Base-by-base conservation (phyloP, 2,329 filamentous ascomycete species). In the Thelonectria discophora region DNA sequence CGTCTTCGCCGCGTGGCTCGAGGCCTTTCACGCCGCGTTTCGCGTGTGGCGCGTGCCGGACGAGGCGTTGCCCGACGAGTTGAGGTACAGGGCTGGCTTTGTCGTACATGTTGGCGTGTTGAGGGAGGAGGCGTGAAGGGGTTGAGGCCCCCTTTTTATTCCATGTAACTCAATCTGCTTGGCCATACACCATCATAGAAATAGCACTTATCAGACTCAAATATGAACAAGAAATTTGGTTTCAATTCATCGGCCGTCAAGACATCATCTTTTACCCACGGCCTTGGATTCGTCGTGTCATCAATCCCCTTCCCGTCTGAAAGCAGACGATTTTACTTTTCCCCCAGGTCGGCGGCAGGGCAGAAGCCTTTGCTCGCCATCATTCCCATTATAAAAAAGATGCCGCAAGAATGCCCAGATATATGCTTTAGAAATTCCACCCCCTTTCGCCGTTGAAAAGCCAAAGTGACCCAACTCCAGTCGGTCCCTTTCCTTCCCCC, bases 1-100 rank as follows among this genome's bases (percentile, higher is more conserved):
- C 34, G 92, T 98, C 6, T 95, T 98, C 69, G 89, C 94, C 69
- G 79, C 82, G 13, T 98, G 94, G 92, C 78, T 97, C 50, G 81
- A 80, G 63, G 85, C 86, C 54, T 94, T 97, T 66, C 77, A 86
- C 62, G 74, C 74, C 32, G 74, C 76, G 9, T 98, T 98, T 71
- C 81, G 82, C 11, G 87, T 90, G 8, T 98, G 93, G 92, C 84
- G 91, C 59, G 76, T 97, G 6, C 87, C 88, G 0, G 89, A 93
- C 71, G 78, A 81, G 37, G 75, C 86, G 37, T 72, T 96, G 51
- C 85, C 83, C 0, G 75, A 80, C 13, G 85, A 81, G 1, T 74
- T 97, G 67, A 82, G 81, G 58, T 82, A 86, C 7, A 84, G 84
- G 15, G 87, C 86, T 20, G 94, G 94, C 6, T 97, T 96, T 78